Conservation (phyloP, 371 early-diverging fungal species). For the Smittium mucronatum region DNA sequence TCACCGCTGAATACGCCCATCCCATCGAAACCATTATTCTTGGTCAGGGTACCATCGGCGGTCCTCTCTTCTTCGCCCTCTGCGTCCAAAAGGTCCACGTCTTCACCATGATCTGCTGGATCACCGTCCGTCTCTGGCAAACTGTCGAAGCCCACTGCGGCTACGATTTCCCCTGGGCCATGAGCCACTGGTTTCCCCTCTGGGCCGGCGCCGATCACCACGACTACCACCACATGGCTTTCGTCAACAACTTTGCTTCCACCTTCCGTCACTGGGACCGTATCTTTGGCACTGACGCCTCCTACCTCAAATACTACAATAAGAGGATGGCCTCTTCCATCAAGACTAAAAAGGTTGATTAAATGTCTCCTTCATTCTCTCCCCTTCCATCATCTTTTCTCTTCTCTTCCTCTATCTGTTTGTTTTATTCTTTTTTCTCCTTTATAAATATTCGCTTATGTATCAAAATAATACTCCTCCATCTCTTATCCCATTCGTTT, state of each 20-base stretch:
- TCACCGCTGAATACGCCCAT: constrained; percentile 44
- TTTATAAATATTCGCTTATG: not conserved
- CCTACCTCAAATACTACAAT: constrained; percentile 39
- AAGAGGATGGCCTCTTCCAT: no score
- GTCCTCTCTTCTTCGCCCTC: constrained; percentile 39
- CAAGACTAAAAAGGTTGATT: no score
- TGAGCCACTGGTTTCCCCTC: constrained; percentile 34
- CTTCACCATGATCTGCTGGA: constrained; percentile 40
- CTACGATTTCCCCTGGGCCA: constrained; percentile 41
- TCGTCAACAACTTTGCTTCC: constrained; percentile 53
- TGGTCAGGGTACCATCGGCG: constrained; percentile 35
- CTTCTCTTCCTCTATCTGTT: not conserved
- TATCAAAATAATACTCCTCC: no score
- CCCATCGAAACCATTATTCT: constrained; percentile 40
- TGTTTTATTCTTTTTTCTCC: not conserved
- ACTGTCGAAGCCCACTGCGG: constrained; percentile 53
- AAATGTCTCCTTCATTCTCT: not conserved
- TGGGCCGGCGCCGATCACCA: constrained; percentile 37
- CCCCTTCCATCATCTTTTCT: not conserved
- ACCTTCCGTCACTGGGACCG: constrained; percentile 78
- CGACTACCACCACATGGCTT: constrained; percentile 54
- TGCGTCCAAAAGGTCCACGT: constrained; percentile 39
- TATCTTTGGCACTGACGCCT: constrained; percentile 63
- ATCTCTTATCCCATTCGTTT: no score
- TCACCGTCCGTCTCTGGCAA: constrained; percentile 38